Evolutionary conservation across 2,329 filamentous ascomycete species (phyloP).

Genomic region (Scedosporium minutisporum): DNA sequence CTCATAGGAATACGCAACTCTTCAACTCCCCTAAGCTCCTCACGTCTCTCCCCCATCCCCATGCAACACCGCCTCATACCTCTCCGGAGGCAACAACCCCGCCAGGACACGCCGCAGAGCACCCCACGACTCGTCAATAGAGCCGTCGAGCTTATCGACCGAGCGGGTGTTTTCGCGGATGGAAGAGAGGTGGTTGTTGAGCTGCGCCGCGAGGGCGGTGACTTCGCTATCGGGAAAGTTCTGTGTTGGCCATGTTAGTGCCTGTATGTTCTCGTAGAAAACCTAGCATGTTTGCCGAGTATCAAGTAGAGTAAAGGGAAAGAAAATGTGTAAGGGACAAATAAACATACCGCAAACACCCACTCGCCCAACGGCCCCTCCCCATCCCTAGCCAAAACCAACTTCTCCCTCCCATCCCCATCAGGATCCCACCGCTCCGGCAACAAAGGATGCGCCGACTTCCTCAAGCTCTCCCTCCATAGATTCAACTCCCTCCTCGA

Average conservation of each 20-base stretch:
- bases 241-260: constrained; percentile 14
- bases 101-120: constrained; percentile 39
- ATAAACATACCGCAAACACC: constrained; percentile 22
- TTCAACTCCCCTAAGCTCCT: background rate
- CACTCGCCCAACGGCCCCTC: constrained; percentile 5
- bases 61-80: constrained; percentile 39
- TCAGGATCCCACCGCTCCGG: constrained; percentile 5
- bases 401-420: background rate
- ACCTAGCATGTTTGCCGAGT: background rate
- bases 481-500: constrained; percentile 43
- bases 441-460: constrained; percentile 23
- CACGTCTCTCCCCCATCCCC: constrained; percentile 17
- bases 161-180: constrained; percentile 44
- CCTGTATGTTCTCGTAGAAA: background rate
- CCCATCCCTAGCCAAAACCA: constrained; percentile 35
- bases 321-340: background rate
- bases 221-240: constrained; percentile 32
- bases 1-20: background rate
- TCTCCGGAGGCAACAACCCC: constrained; percentile 31
- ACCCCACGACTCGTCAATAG: constrained; percentile 37
- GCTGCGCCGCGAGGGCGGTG: constrained; percentile 29
- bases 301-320: background rate
- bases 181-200: constrained; percentile 47
- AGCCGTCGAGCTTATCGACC: constrained; percentile 40
- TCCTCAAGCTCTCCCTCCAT: constrained; percentile 38